A percentile compares a stretch with the other conserved stretches of the same genome.
Evolutionary conservation across 2,329 filamentous ascomycete species (phyloP).

Genomic region (Cryoendolithus antarcticus): DNA sequence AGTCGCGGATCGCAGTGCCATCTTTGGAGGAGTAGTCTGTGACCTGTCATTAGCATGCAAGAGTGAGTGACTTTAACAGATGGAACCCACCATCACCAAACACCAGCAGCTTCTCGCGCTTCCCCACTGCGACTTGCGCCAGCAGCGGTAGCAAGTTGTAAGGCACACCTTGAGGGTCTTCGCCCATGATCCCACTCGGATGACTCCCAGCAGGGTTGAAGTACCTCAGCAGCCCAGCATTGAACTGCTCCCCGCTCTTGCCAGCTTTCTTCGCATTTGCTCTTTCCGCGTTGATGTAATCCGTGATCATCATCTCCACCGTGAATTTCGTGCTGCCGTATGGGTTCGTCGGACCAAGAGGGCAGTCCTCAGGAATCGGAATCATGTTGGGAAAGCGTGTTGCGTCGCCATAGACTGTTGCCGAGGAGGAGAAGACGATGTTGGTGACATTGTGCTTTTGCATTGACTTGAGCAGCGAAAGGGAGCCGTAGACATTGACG

Average conservation of each 20-base stretch:
- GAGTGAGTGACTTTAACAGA: conserved; percentile 8
- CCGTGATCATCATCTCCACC: conserved; percentile 83
- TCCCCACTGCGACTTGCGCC: conserved; percentile 89
- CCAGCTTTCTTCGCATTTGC: conserved; percentile 69
- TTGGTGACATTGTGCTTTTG: conserved; percentile 80
- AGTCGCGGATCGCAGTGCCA: conserved; percentile 90
- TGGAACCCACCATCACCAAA: conserved; percentile 87
- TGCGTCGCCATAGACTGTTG: conserved; percentile 95
- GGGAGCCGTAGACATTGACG: conserved; percentile 88
- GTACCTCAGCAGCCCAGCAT: conserved; percentile 84
- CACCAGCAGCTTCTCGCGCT: conserved; percentile 84
- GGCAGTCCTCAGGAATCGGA: conserved; percentile 92
- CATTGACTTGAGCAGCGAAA: conserved; percentile 79
- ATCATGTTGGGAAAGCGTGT: conserved; percentile 97
- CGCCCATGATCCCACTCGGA: conserved; percentile 92
- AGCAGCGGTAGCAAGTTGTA: conserved; percentile 92
- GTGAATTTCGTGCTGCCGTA: conserved; percentile 95
- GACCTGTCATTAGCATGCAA: conserved; percentile 13
- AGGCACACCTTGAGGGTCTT: conserved; percentile 89
- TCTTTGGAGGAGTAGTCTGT: conserved; percentile 82
- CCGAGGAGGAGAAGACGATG: conserved; percentile 97
- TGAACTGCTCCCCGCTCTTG: conserved; percentile 71
- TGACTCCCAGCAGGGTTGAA: conserved; percentile 96
- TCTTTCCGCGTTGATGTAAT: conserved; percentile 78
- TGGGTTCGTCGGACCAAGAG: conserved; percentile 90